These are phyloP conservation scores for Tolypocladium cylindrosporum DNA, from an alignment of 2,329 filamentous ascomycete genomes.

Conservation along the genomic window DNA sequence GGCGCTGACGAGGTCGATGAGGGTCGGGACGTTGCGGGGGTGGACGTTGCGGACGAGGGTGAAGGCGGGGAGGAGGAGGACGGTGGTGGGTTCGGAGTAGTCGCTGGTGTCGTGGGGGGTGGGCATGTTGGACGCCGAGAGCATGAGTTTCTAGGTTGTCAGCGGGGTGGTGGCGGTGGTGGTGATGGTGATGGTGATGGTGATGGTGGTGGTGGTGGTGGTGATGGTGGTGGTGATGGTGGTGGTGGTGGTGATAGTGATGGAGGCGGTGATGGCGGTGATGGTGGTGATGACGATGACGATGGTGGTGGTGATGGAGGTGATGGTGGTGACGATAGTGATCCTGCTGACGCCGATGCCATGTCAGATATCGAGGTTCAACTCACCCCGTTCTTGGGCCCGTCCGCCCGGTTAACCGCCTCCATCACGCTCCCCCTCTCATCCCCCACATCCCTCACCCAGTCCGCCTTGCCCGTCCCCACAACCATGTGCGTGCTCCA, in stretches of 20 bases:
- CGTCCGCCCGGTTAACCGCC: conserved; percentile 50
- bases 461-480: conserved; percentile 92
- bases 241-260: too few relatives aligned
- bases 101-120: conserved; percentile 56
- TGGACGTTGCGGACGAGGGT: conserved; percentile 75
- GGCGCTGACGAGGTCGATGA: conserved; percentile 63
- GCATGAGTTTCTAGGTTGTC: conserved; percentile 60
- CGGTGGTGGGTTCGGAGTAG: conserved; percentile 62
- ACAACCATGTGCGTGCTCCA: conserved; percentile 88
- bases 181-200: too few relatives aligned
- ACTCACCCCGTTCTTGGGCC: conserved; percentile 60
- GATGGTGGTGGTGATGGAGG: too few relatives aligned
- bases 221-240: too few relatives aligned
- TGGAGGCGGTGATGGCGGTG: too few relatives aligned
- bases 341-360: too few relatives aligned
- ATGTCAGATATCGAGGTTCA: too few relatives aligned
- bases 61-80: conserved; percentile 79
- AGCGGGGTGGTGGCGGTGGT: neutral
- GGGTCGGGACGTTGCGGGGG: conserved; percentile 58
- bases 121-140: conserved; percentile 87
- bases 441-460: conserved; percentile 80
- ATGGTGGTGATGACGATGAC: too few relatives aligned
- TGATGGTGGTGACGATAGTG: too few relatives aligned
- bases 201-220: too few relatives aligned
- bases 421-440: conserved; percentile 82